Evolutionary conservation across 23 red algal species (phyloP).

Genomic region (Gracilaria caudata): DNA sequence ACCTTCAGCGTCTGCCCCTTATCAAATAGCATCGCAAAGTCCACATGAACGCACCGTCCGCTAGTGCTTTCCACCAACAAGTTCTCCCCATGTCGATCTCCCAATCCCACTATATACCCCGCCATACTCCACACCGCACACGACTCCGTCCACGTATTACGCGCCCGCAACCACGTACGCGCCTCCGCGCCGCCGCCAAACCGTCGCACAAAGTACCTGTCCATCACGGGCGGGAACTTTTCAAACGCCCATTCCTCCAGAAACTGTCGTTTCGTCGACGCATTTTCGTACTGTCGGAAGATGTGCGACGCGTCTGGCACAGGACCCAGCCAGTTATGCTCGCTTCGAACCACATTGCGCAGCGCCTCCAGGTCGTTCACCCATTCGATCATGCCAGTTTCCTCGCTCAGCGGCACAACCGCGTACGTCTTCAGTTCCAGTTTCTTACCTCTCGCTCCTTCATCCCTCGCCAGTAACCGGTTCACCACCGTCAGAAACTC

Average conservation of each 20-base stretch:
- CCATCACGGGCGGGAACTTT: slow-evolving; percentile 78
- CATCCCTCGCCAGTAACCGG: slow-evolving; percentile 65
- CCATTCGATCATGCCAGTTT: slow-evolving; percentile 98
- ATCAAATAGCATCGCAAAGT: slow-evolving; percentile 99
- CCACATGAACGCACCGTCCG: slow-evolving; percentile 96
- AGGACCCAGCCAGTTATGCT: slow-evolving; percentile 50
- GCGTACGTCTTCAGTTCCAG: slow-evolving; percentile 89
- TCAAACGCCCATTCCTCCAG: slow-evolving; percentile 78
- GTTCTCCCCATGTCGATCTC: slow-evolving; percentile 98
- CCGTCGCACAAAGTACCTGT: slow-evolving; percentile 78
- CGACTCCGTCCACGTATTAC: slow-evolving; percentile 80
- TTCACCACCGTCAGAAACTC: slow-evolving; percentile 91
- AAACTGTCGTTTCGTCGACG: slow-evolving; percentile 49
- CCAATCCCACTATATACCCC: slow-evolving; percentile 93
- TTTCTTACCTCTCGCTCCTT: slow-evolving; percentile 34
- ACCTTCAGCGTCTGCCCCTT: slow-evolving; percentile 89
- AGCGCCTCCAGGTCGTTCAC: slow-evolving; percentile 87
- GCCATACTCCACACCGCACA: slow-evolving; percentile 94
- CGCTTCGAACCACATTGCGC: slow-evolving; percentile 58
- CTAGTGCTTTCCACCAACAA: slow-evolving; percentile 82
- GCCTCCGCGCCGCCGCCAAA: slow-evolving; percentile 70
- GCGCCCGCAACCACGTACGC: slow-evolving; percentile 71
- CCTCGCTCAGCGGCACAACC: slow-evolving; percentile 94
- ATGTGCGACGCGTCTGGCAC: slow-evolving; percentile 49
- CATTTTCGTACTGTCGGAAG: slow-evolving; percentile 49